phyloP scores from a whole-genome alignment of 139 green algal species.

The Medakamo hakoo region DNA sequence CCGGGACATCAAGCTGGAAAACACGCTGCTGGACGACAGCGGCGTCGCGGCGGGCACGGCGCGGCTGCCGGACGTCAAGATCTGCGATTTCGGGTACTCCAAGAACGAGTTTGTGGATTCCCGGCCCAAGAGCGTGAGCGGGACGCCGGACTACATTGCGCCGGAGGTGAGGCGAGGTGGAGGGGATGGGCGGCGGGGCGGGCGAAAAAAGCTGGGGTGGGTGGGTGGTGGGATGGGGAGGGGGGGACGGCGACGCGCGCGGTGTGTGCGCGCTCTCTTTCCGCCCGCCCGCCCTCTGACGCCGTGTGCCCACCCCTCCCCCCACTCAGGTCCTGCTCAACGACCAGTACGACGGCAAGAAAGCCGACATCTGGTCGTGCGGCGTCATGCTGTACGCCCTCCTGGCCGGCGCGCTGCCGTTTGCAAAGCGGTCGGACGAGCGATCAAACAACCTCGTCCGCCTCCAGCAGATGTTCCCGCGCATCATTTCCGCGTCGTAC shows the following conservation, averaged over 20 bases:
- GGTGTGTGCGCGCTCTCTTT: no score
- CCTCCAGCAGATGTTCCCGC: constrained; percentile 12
- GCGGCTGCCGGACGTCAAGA: constrained; percentile 15
- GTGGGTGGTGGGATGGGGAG: not conserved
- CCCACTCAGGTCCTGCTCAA: no score
- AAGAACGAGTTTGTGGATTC: constrained; percentile 28
- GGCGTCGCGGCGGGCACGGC: not conserved
- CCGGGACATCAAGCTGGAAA: constrained; percentile 16
- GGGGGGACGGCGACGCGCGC: no score
- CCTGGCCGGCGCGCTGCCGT: constrained; percentile 62
- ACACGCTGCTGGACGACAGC: constrained; percentile 12
- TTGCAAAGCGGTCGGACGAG: constrained; percentile 25
- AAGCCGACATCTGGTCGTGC: constrained; percentile 62
- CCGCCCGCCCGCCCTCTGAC: no score
- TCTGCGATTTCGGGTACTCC: constrained; percentile 30
- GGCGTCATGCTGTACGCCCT: constrained; percentile 80
- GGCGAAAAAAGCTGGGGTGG: no score
- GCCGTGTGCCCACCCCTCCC: no score
- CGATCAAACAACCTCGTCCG: constrained; percentile 19
- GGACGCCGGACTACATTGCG: constrained; percentile 27
- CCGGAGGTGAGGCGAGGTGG: no score
- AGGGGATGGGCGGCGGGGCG: no score
- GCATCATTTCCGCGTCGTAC: constrained; percentile 30
- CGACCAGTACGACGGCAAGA: constrained; percentile 28
- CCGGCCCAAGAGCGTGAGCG: constrained; percentile 18